phyloP scores from a whole-genome alignment of 164 flowering plant genomes.

The Saururus chinensis region DNA sequence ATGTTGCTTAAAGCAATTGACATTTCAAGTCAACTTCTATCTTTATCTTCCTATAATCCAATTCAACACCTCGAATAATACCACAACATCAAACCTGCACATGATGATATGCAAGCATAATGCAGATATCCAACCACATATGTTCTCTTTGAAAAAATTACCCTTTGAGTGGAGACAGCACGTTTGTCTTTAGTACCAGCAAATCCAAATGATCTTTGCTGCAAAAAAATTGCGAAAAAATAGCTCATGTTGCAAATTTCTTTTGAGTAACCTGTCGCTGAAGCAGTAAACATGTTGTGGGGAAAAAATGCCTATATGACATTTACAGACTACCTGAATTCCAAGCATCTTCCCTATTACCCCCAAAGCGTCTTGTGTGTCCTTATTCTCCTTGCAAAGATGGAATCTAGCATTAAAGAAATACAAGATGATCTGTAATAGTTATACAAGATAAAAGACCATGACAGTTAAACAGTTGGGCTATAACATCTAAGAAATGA shows the following conservation, averaged over 20 bases:
- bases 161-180: conserved; percentile 84
- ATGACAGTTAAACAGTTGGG: background rate
- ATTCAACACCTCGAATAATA: background rate
- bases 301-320: background rate
- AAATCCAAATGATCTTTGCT: conserved; percentile 94
- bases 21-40: background rate
- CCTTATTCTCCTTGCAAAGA: conserved; percentile 97
- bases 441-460: no score
- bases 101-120: no score
- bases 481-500: background rate
- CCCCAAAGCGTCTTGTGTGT: conserved; percentile 87
- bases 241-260: no score
- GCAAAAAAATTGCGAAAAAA: conserved; percentile 12
- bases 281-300: background rate
- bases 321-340: conserved; percentile 44
- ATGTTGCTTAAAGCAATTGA: background rate
- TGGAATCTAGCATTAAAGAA: conserved; percentile 55
- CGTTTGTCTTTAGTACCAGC: conserved; percentile 98
- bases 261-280: no score
- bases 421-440: background rate
- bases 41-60: background rate
- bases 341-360: conserved; percentile 97
- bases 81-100: no score
- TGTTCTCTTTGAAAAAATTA: conserved; percentile 9
- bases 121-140: no score